phyloP scores from a whole-genome alignment of 148 eudicot species.

The Vaccinium myrtillus region DNA sequence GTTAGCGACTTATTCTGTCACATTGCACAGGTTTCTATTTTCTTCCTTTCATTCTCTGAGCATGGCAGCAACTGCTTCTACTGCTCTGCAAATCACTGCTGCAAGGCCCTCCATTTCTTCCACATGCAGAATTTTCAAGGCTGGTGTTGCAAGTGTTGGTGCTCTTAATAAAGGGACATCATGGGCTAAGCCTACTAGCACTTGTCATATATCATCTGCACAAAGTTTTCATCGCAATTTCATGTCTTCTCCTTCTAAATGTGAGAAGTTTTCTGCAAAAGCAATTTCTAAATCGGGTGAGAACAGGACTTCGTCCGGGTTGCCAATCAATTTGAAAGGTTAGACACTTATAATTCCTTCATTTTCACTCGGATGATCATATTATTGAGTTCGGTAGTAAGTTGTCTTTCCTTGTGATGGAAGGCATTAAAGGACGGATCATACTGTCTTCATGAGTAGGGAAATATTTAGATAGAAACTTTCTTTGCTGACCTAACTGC shows the following conservation, averaged over 20 bases:
- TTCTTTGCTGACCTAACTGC: background rate
- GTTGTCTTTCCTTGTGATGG: slow-evolving; percentile 6
- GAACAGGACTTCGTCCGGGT: slow-evolving; percentile 49
- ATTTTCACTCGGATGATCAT: background rate
- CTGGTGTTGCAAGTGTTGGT: slow-evolving; percentile 37
- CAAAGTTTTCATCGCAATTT: slow-evolving; percentile 40
- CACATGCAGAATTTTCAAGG: slow-evolving; percentile 37
- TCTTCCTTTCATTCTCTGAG: slow-evolving; percentile 20
- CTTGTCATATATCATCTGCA: slow-evolving; percentile 43
- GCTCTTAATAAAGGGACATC: slow-evolving; percentile 31
- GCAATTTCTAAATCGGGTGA: slow-evolving; percentile 70
- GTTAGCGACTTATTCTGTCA: background rate
- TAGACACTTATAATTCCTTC: slow-evolving; percentile 11
- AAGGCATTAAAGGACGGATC: background rate
- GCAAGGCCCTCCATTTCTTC: slow-evolving; percentile 50
- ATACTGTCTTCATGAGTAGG: background rate
- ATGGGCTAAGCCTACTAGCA: slow-evolving; percentile 53
- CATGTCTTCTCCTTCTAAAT: slow-evolving; percentile 39
- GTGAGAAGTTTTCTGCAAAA: slow-evolving; percentile 43
- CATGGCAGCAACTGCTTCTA: slow-evolving; percentile 71
- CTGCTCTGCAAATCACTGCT: slow-evolving; percentile 59
- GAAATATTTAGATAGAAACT: background rate
- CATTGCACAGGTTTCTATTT: slow-evolving; percentile 16
- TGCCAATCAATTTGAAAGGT: slow-evolving; percentile 84
- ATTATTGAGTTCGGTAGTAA: background rate